These are phyloP conservation scores for Vigna radiata DNA, from an alignment of 306 rosid species.

Conservation along the genomic window DNA sequence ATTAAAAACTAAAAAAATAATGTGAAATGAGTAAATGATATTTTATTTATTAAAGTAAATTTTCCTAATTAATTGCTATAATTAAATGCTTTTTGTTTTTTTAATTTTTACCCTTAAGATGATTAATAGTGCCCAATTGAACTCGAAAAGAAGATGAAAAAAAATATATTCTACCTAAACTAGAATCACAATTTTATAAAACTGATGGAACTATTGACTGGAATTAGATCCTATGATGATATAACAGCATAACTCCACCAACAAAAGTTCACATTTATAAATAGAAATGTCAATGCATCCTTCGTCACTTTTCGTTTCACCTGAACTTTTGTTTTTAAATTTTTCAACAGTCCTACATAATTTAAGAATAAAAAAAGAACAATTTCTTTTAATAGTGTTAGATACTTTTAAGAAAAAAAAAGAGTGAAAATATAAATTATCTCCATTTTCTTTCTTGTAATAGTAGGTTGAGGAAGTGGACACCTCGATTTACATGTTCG, in stretches of 20 bases:
- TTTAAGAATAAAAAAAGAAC: too few species aligned
- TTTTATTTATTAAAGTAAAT: not conserved
- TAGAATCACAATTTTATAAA: not conserved
- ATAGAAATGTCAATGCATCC: not conserved
- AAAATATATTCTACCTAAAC: not conserved
- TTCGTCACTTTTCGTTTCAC: not conserved
- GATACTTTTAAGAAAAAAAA: too few species aligned
- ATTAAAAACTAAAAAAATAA: not conserved
- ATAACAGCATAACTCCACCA: not conserved
- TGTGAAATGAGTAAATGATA: not conserved
- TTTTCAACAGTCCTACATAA: too few species aligned
- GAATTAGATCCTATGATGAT: constrained; percentile 1
- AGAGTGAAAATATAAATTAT: too few species aligned
- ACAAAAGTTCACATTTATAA: not conserved
- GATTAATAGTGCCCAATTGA: not conserved
- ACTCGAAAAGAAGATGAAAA: not conserved
- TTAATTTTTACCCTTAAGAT: not conserved
- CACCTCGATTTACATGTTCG: too few species aligned
- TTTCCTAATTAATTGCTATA: not conserved
- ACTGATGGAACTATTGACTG: not conserved
- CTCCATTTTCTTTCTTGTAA: too few species aligned
- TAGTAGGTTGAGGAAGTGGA: too few species aligned
- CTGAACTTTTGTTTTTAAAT: not conserved
- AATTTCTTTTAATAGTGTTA: too few species aligned
- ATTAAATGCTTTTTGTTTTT: not conserved